phyloP scores from a whole-genome alignment of 208 protist species.

The Herpetomonas samuelpessoai region DNA sequence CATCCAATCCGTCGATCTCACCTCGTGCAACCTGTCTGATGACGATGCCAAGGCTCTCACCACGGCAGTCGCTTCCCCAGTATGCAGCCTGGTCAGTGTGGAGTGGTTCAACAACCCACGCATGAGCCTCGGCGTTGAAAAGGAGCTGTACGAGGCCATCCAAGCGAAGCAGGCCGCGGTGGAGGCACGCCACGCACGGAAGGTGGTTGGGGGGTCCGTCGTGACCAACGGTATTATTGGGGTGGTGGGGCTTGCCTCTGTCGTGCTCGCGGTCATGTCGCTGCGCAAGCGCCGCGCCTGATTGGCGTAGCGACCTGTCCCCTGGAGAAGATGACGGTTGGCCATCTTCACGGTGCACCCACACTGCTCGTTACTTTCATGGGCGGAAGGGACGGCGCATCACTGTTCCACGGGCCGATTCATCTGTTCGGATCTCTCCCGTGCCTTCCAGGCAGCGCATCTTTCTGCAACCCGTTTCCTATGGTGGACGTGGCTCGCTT shows the following conservation, averaged over 20 bases:
- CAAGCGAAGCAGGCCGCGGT: constrained; percentile 28
- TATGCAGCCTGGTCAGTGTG: constrained; percentile 46
- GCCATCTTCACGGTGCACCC: too few relatives aligned
- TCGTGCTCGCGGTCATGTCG: background rate
- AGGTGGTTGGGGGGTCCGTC: constrained; percentile 12
- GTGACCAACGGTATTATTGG: constrained; percentile 11
- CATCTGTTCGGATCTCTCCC: too few relatives aligned
- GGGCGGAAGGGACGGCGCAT: too few relatives aligned
- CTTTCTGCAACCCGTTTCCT: too few relatives aligned
- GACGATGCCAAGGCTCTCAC: constrained; percentile 50
- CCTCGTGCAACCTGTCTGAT: constrained; percentile 68
- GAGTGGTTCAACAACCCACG: constrained; percentile 89
- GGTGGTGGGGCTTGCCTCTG: background rate
- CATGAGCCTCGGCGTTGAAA: constrained; percentile 57
- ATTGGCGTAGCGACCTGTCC: background rate
- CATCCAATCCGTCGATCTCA: constrained; percentile 67
- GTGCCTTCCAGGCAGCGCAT: too few relatives aligned
- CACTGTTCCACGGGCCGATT: too few relatives aligned
- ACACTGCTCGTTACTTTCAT: too few relatives aligned
- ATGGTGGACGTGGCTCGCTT: too few relatives aligned
- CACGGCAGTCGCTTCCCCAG: constrained; percentile 34
- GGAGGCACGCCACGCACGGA: constrained; percentile 10
- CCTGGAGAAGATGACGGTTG: too few relatives aligned
- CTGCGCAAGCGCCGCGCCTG: background rate
- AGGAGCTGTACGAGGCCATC: constrained; percentile 49